phyloP scores from a whole-genome alignment of 2,329 filamentous ascomycete genomes.

The Microascus cirrosus region DNA sequence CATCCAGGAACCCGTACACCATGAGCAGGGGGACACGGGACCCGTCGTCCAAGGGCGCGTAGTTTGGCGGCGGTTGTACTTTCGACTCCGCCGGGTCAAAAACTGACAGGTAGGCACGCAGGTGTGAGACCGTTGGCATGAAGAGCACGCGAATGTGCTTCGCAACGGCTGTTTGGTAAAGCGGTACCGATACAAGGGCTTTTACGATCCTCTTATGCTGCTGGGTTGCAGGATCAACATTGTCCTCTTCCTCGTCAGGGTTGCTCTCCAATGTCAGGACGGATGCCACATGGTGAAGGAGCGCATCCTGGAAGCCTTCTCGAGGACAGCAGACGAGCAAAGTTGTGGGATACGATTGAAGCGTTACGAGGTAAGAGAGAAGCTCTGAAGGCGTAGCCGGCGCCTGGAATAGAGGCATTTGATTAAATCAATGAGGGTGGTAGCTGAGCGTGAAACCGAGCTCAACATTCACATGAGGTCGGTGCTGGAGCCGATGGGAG shows the following conservation, averaged over 20 bases:
- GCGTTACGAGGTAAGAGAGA: slow-evolving; percentile 50
- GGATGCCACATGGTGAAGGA: slow-evolving; percentile 35
- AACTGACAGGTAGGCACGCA: slow-evolving; percentile 64
- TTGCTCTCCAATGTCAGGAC: slow-evolving; percentile 8
- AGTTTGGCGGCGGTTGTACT: slow-evolving; percentile 23
- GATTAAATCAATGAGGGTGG: background rate
- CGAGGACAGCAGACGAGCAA: slow-evolving; percentile 61
- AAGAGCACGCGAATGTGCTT: slow-evolving; percentile 62
- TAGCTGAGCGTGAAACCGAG: background rate
- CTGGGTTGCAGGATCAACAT: background rate
- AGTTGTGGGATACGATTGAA: slow-evolving; percentile 46
- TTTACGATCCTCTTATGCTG: background rate
- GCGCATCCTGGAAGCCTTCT: slow-evolving; percentile 50
- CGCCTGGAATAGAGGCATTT: slow-evolving; percentile 31
- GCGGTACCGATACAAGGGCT: slow-evolving; percentile 47
- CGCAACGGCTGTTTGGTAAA: slow-evolving; percentile 58
- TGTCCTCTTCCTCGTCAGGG: background rate
- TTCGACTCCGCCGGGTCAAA: slow-evolving; percentile 27
- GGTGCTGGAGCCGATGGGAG: background rate
- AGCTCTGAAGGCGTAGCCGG: slow-evolving; percentile 48
- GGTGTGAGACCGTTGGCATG: slow-evolving; percentile 61
- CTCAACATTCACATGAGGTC: background rate
- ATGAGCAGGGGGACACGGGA: slow-evolving; percentile 34
- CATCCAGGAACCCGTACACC: slow-evolving; percentile 51
- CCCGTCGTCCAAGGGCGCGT: background rate